Conservation (phyloP, 73 alveolate species). For the Paramecium biaurelia region DNA sequence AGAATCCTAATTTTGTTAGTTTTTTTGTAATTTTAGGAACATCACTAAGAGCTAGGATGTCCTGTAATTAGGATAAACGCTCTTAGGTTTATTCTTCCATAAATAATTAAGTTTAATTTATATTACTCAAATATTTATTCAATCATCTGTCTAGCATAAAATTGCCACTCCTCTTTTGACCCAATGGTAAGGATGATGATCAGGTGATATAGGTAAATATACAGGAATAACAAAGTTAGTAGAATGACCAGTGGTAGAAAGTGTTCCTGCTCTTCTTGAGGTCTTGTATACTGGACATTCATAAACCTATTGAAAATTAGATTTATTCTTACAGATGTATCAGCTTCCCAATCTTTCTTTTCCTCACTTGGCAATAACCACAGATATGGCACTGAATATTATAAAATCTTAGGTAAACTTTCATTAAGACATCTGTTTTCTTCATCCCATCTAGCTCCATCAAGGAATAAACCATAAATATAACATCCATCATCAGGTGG, state of each 20-base stretch:
- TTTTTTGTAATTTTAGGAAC: neutral
- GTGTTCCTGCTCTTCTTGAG: slow-evolving; percentile 98
- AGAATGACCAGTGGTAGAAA: slow-evolving; percentile 99
- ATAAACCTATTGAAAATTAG: slow-evolving; percentile 60
- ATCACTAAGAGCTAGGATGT: neutral
- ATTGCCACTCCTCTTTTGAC: slow-evolving; percentile 99
- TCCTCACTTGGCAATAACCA: slow-evolving; percentile 91
- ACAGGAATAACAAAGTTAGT: slow-evolving; percentile 98
- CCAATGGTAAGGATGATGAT: slow-evolving; percentile 96
- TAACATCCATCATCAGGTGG: slow-evolving; percentile 98
- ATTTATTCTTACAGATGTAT: slow-evolving; percentile 51
- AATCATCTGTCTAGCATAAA: slow-evolving; percentile 92
- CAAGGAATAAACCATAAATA: slow-evolving; percentile 98
- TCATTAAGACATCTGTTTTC: slow-evolving; percentile 90
- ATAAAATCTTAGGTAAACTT: slow-evolving; percentile 94
- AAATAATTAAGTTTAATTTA: neutral
- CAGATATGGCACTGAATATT: slow-evolving; percentile 87
- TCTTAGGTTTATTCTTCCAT: neutral
- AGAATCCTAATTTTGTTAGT: neutral
- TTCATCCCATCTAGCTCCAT: slow-evolving; percentile 99
- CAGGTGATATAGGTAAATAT: slow-evolving; percentile 91
- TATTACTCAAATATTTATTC: slow-evolving; percentile 45
- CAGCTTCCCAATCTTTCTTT: slow-evolving; percentile 81
- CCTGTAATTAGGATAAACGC: neutral
- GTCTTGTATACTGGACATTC: slow-evolving; percentile 98